A percentile compares a stretch with the other conserved stretches of the same genome.
Evolutionary conservation across 1,139 yeast genomes (phyloP).

Genomic region (Yamadazyma taylorii): DNA sequence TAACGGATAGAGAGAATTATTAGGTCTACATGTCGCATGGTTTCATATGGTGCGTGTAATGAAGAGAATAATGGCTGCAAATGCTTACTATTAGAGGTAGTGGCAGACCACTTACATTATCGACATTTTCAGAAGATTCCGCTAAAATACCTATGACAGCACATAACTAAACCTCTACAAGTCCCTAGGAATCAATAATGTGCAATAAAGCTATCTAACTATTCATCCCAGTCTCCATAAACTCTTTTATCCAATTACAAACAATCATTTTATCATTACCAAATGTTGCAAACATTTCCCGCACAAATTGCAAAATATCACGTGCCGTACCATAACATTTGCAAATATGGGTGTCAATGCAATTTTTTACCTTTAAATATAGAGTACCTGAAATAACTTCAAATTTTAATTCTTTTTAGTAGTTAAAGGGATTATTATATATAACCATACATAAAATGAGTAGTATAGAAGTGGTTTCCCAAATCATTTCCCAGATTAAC

Average conservation of each 20-base stretch:
- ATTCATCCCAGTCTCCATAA: too few relatives aligned
- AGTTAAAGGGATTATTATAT: too few relatives aligned
- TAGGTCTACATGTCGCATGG: too few relatives aligned
- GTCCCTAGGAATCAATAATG: too few relatives aligned
- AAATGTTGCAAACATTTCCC: background rate
- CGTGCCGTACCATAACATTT: slow-evolving; percentile 15
- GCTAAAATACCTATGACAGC: too few relatives aligned
- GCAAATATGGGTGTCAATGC: background rate
- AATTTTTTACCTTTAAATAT: background rate
- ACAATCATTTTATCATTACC: background rate
- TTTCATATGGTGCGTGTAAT: too few relatives aligned
- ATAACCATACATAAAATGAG: slow-evolving; percentile 1
- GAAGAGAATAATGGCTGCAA: background rate
- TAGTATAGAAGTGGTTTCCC: slow-evolving; percentile 19
- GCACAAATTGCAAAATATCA: slow-evolving; percentile 15
- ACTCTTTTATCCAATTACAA: background rate
- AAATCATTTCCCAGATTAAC: slow-evolving; percentile 20
- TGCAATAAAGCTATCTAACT: too few relatives aligned
- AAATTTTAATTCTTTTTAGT: too few relatives aligned
- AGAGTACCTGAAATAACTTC: background rate
- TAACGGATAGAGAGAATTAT: too few relatives aligned
- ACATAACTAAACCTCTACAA: too few relatives aligned
- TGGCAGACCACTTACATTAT: background rate
- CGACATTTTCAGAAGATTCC: too few relatives aligned
- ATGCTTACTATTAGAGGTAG: background rate